Percentiles rank a stretch among this genome's conserved stretches.
Conservation (phyloP, 1,284 basidiomycete genomes). For the Puccinia hordei region DNA sequence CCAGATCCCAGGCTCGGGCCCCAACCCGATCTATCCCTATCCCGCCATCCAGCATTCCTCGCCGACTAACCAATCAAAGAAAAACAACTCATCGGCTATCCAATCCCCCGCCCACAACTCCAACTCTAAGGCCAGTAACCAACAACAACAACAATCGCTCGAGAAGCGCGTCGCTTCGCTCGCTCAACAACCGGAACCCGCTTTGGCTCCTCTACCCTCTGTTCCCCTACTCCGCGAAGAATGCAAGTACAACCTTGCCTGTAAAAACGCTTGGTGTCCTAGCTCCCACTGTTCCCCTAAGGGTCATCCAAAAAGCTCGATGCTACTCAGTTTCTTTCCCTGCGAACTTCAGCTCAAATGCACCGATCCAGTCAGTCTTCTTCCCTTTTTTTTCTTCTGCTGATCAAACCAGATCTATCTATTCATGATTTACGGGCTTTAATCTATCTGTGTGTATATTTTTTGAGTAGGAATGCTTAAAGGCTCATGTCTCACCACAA, state of each 20-base stretch:
- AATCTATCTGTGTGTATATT: neutral
- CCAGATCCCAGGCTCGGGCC: slow-evolving; percentile 21
- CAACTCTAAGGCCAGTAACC: neutral
- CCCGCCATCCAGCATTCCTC: slow-evolving; percentile 16
- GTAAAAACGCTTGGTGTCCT: slow-evolving; percentile 49
- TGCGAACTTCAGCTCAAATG: slow-evolving; percentile 45
- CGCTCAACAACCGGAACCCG: slow-evolving; percentile 14
- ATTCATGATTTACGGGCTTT: neutral
- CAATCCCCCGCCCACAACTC: neutral
- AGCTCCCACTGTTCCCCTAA: slow-evolving; percentile 47
- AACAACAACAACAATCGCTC: neutral
- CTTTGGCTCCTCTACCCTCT: slow-evolving; percentile 10
- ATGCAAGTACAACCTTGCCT: slow-evolving; percentile 46
- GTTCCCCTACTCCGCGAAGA: slow-evolving; percentile 31
- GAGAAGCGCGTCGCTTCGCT: neutral
- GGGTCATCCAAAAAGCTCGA: slow-evolving; percentile 35
- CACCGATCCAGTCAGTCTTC: slow-evolving; percentile 34
- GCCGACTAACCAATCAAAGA: slow-evolving; percentile 11
- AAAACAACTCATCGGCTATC: neutral
- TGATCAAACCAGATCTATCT: neutral
- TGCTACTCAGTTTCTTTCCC: slow-evolving; percentile 42
- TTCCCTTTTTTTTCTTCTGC: neutral
- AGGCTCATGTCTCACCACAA: slow-evolving; percentile 47
- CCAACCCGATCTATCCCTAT: slow-evolving; percentile 37
- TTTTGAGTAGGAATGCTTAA: slow-evolving; percentile 41